A percentile compares a stretch with the other conserved stretches of the same genome.
phyloP scores from a whole-genome alignment of 2,329 filamentous ascomycete genomes.

The Blastomyces parvus region DNA sequence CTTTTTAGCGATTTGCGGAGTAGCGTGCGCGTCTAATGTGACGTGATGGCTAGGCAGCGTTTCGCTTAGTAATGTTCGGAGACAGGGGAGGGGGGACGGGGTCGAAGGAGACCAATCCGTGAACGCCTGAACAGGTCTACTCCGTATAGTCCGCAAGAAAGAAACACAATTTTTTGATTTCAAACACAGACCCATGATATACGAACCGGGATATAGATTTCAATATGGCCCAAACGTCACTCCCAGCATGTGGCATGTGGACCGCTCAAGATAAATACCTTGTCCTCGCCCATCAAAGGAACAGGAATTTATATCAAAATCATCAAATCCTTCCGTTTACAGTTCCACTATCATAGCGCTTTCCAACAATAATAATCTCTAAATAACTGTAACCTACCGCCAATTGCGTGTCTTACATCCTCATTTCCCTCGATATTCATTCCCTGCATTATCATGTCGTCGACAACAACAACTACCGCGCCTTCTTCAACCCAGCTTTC shows the following conservation, averaged over 20 bases:
- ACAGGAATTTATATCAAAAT: not conserved
- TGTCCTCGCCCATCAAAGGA: not conserved
- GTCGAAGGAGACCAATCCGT: no score
- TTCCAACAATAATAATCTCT: not conserved
- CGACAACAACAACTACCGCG: slow-evolving; percentile 10
- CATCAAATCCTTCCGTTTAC: not conserved
- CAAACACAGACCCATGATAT: not conserved
- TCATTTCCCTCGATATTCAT: not conserved
- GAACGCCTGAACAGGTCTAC: no score
- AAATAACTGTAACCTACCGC: not conserved
- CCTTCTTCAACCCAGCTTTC: slow-evolving; percentile 17
- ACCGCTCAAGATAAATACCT: not conserved
- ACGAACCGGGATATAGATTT: not conserved
- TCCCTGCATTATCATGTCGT: slow-evolving; percentile 19
- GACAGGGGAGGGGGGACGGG: no score
- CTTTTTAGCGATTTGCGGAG: no score
- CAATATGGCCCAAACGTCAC: not conserved
- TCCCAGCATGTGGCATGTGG: not conserved
- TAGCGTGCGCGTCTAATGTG: not conserved
- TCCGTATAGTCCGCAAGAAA: no score
- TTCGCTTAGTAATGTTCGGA: not conserved
- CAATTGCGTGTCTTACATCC: not conserved
- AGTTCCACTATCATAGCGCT: not conserved
- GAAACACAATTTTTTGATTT: not conserved
- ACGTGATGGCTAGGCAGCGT: not conserved